A percentile compares a stretch with the other conserved stretches of the same genome.
Conservation (phyloP, 345 rosid genomes). For the Lepidium africanum region DNA sequence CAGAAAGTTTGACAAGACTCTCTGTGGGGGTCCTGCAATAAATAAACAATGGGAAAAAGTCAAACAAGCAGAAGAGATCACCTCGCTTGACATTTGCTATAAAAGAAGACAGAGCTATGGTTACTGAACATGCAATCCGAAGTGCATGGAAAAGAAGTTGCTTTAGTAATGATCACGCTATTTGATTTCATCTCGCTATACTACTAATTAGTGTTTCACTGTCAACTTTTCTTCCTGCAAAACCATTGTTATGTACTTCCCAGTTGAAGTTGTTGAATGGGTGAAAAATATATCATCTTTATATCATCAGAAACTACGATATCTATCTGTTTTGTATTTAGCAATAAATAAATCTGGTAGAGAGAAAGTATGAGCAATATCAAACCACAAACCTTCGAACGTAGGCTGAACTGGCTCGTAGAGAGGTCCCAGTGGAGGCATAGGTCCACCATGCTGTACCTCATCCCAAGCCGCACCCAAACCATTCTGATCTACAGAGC, state of each 20-base stretch:
- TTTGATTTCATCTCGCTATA: not conserved
- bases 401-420: constrained; percentile 49
- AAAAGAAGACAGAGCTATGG: not conserved
- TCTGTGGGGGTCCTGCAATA: constrained; percentile 88
- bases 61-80: constrained; percentile 8
- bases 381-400: constrained; percentile 49
- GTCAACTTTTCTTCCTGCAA: not conserved
- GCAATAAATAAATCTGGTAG: not conserved
- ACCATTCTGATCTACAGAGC: constrained; percentile 60
- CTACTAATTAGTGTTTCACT: not conserved
- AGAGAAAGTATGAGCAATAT: not conserved
- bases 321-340: not conserved
- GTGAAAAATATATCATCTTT: not conserved
- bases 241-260: not conserved
- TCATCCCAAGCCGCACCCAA: constrained; percentile 82
- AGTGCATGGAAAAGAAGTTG: not conserved
- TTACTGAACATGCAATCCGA: not conserved
- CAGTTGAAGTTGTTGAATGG: not conserved
- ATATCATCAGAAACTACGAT: not conserved
- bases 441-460: constrained; percentile 40
- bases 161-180: not conserved
- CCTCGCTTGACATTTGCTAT: not conserved
- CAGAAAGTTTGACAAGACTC: constrained; percentile 73
- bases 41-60: not conserved
- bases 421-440: constrained; percentile 41